phyloP scores from a whole-genome alignment of 108 stramenopile genomes.

The Cyclotella cryptica region DNA sequence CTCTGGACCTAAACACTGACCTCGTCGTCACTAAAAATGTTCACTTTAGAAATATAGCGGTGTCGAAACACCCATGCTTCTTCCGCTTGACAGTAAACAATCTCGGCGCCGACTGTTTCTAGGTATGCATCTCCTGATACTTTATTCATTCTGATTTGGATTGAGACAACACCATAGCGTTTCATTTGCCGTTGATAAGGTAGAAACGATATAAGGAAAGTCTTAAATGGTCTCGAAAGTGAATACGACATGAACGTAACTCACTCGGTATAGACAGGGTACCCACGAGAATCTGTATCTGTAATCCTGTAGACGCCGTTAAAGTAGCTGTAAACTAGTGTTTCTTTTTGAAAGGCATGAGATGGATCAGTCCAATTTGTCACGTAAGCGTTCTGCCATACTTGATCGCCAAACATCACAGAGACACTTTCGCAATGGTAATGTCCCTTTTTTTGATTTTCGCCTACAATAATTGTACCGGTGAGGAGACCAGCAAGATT shows the following conservation, averaged over 20 bases:
- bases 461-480: not conserved
- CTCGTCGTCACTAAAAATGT: not conserved
- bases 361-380: not conserved
- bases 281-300: not conserved
- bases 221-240: too few species aligned
- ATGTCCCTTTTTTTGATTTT: constrained; percentile 5
- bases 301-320: constrained; percentile 13
- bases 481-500: constrained; percentile 18
- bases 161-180: too few species aligned
- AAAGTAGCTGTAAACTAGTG: constrained; percentile 19
- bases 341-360: not conserved
- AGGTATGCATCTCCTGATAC: not conserved
- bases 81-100: constrained; percentile 3
- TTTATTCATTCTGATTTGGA: constrained; percentile 20
- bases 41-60: not conserved
- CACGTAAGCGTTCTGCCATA: constrained; percentile 10
- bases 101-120: constrained; percentile 12
- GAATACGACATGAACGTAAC: too few species aligned
- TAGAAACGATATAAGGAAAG: too few species aligned
- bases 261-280: constrained; percentile 1
- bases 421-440: constrained; percentile 13
- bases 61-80: constrained; percentile 4
- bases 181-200: too few species aligned
- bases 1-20: not conserved
- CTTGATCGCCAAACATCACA: constrained; percentile 9